Evolutionary conservation across 192 early-diverging fungal species (phyloP), one percentile per base, ranked within the genome.

Genomic region (Podochytrium sp.): DNA sequence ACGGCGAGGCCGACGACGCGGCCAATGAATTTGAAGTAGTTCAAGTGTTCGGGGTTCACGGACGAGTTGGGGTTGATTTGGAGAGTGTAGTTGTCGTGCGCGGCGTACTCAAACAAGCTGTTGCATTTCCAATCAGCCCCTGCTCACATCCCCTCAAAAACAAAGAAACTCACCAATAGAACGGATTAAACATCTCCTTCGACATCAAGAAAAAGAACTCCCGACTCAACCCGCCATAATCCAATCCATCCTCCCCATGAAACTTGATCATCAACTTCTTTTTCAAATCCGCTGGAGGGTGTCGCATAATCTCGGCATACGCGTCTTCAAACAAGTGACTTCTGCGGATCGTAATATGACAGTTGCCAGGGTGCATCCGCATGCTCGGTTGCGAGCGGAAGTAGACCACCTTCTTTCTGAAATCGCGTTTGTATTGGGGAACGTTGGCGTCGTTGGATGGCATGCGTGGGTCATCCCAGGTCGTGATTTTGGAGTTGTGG

Each of bases 171-270:
- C 65, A 75, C 74, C 74, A 65, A 53, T 75, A 75, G 80, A 93
- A 90, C n/a, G 97, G 97, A 79, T 99, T 96, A 82, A 99, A 99
- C 94, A 99, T 97, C 76, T 97, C 95, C 80, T 99, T 95, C 33
- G 95, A 96, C 42, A 99, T 83, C 76, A 99, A 80, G 84, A 96
- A 99, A 87, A 99, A 99, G 81, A 94, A 99, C 78, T 99, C 97
- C 82, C 92, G 90, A 23, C 95, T 96, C 58, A 99, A 85, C 78
- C 97, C 97, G 70, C 97, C 97, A 71, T 99, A 99, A 87, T 99
- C 97, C 35, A 99, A 85, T 12, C 97, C 97, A 79, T 99, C 97
- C 76, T 99, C 97, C 60, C 96, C 96, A 71, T 96, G 94, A 76
- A 99, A 99, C 80, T 98, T 99, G 79, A 99, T 96, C 94, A 97